Conservation (phyloP, 2,329 filamentous ascomycete genomes). For the Epichloe sp. region DNA sequence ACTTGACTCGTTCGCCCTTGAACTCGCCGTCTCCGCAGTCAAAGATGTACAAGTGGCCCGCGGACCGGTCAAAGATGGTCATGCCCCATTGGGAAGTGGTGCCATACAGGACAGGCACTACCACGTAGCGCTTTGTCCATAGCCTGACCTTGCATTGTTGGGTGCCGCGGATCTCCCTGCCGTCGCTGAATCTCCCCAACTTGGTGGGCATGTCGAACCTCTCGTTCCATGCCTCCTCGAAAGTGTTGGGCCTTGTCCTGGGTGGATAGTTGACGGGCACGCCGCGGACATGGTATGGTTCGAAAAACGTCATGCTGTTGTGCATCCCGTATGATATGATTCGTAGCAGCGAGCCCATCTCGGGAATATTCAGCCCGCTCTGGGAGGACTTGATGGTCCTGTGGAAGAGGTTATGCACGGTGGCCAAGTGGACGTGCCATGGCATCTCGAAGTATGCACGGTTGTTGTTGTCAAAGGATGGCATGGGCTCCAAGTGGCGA, state of each 20-base stretch:
- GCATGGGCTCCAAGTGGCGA: conserved; percentile 8
- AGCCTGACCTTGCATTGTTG: conserved; percentile 1
- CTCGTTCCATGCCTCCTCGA: conserved; percentile 1
- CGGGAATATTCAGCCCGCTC: not conserved
- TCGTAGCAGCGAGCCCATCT: conserved; percentile 8
- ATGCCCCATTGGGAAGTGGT: conserved; percentile 9
- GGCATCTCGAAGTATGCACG: not conserved
- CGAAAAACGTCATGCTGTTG: conserved; percentile 6
- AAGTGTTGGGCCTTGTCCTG: not conserved
- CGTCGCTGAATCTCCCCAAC: conserved; percentile 2
- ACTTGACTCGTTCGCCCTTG: conserved; percentile 6
- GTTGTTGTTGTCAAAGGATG: conserved; percentile 6
- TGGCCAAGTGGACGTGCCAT: conserved; percentile 9
- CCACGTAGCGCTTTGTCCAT: conserved; percentile 6
- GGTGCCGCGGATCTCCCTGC: not conserved
- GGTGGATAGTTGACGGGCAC: not conserved
- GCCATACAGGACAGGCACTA: conserved; percentile 8
- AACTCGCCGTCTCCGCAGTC: conserved; percentile 6
- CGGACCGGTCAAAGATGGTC: conserved; percentile 11
- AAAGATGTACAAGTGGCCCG: conserved; percentile 10
- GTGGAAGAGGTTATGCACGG: conserved; percentile 7
- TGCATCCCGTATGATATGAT: conserved; percentile 11
- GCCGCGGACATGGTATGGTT: conserved; percentile 4
- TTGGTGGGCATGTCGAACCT: conserved; percentile 4
- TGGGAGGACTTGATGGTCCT: not conserved